Base-by-base conservation (phyloP, 306 rosid genomes). In the Comarum palustre region DNA sequence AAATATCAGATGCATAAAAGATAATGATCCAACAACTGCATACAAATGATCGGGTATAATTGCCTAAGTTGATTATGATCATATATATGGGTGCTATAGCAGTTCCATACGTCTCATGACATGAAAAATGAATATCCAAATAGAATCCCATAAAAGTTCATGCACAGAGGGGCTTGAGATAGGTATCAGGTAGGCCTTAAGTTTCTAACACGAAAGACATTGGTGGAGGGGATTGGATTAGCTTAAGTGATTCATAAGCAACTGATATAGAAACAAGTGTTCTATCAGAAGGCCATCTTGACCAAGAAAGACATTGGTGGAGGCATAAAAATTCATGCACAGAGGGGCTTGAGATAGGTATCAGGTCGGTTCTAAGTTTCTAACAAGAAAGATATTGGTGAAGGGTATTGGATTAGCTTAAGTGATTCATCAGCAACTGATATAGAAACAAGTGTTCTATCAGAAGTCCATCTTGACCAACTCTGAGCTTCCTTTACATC, bases 1-100 rank as follows among this genome's bases (percentile, higher is more conserved):
- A 74, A 76, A 22, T 74, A 75, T 77, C 57, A 77, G 73, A 75
- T 10, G 41, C 41, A 57, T 65, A 6, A 66, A 9, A 29, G 27
- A 52, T 68, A 48, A 17, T 13, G 9, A 17, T 50, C 71, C 51
- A 41, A 34, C 17, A n/a, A 22, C 46, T 57, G 17, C 55, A 29
- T 69, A 19, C 25, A 77, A n/a, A 74, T 29, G 46, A 41, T 48
- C 22, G 0, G 65, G 3, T 71, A 31, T 31, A 17, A 36, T 22
- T 32, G 36, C 5, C 25, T 32, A 66, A 71, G 42, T 27, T 22
- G 3, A 25, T 57, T 31, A 22, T 32, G 32, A 55, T 68, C 4
- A 15, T 55, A 6, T 22, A 45, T 4, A 14, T 17, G 32, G 62
- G 10, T 20, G 8, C 27, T 10, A 8, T 8, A 59, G 69, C 36